These are phyloP conservation scores for Scytalidium lignicola DNA, from an alignment of 2,329 filamentous ascomycete genomes.

Conservation along the genomic window DNA sequence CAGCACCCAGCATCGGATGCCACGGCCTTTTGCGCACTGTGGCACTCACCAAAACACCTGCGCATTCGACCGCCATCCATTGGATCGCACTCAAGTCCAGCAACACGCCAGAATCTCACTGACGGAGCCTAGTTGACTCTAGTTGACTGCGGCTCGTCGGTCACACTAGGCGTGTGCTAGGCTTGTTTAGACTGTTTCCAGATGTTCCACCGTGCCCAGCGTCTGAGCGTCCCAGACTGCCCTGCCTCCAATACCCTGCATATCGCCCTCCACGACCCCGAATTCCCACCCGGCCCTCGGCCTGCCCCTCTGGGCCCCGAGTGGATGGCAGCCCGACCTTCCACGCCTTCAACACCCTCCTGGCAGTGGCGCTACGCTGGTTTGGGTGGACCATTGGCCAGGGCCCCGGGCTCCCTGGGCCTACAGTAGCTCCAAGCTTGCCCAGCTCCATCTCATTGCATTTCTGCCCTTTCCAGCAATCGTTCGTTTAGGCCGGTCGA, in stretches of 20 bases:
- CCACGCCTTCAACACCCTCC: neutral
- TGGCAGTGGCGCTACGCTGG: neutral
- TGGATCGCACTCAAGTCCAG: neutral
- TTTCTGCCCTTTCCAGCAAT: slow-evolving; percentile 11
- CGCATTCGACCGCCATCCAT: neutral
- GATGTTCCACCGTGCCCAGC: neutral
- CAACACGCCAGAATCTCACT: neutral
- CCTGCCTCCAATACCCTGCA: slow-evolving; percentile 9
- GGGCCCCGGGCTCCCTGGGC: neutral
- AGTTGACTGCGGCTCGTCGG: neutral
- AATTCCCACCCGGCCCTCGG: slow-evolving; percentile 4
- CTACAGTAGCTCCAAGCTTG: neutral
- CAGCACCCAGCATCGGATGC: neutral
- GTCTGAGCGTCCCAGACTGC: neutral
- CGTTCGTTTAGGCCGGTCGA: slow-evolving; percentile 16
- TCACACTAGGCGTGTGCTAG: neutral
- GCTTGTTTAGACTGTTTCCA: neutral
- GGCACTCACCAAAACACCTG: neutral
- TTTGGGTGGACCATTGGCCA: neutral
- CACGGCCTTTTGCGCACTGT: neutral
- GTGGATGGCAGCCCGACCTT: no score
- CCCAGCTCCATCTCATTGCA: neutral
- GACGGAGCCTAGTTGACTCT: no score
- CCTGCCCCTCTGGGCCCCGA: neutral
- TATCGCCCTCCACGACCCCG: slow-evolving; percentile 16